Evolutionary conservation across 2,329 filamentous ascomycete genomes (phyloP), one percentile per base, ranked within the genome.

Genomic region (Scedosporium apiospermum): DNA sequence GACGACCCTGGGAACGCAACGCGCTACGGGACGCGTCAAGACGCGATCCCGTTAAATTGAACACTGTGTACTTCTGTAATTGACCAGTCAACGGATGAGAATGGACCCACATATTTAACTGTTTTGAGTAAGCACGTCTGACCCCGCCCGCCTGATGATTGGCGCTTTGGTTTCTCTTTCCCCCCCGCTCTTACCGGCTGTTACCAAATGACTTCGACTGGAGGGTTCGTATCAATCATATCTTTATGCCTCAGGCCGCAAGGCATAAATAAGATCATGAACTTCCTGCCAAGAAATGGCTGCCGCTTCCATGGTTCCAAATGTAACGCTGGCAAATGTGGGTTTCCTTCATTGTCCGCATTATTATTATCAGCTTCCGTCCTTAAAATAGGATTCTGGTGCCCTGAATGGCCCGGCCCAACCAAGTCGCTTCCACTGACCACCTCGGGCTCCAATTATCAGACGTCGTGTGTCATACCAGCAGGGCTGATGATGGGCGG

Each of bases 401-500:
- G n/a, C 6, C 6, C 18, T 55, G 51, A 21, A 26, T 55, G 51
- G 51, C 6, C 51, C 21, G 18, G 21, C 18, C 23, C 51, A 55
- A 55, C 51, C 18, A 55, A 26, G 34, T 14, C 18, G 18, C 51
- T 12, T 16, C 23, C 51, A 23, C 23, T 16, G 18, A 23, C 51
- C 51, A 10, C 51, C 27, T 55, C 21, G 51, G 51, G 51, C 51
- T 55, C 51, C 51, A 23, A 55, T 23, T 27, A 23, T 55, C 51
- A 23, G 21, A 23, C 51, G 18, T 55, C 51, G 51, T 23, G 51
- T 55, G 51, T 55, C 51, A 55, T 58, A 58, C 55, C 27, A 27
- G 34, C 55, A 58, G 55, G 55, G 55, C 55, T 58, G 55, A 58
- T 58, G 55, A 58, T 41, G 55, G 26, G 26, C 16, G 55, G 55